Base-by-base conservation (phyloP, 495 filamentous ascomycete genomes). In the Chaetomium fimeti region DNA sequence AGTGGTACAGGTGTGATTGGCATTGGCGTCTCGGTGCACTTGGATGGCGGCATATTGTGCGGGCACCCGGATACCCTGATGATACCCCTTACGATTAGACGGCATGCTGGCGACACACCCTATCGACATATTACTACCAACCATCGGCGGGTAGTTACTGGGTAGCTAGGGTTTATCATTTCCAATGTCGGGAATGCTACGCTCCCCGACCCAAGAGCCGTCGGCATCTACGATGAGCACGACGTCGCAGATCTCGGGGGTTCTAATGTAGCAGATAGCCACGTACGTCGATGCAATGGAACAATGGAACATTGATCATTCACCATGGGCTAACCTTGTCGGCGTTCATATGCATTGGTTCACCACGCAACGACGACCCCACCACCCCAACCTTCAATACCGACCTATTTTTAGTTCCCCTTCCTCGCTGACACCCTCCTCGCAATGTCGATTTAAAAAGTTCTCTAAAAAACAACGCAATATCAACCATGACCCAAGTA, bases 1-100 rank as follows among this genome's bases (percentile, higher is more conserved):
- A 60, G 49, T 42, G 63, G 61, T 61, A 61, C 43, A 29, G 57
- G 57, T 40, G 49, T 62, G 36, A 42, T 68, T 36, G 66, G 61
- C 9, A 16, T 43, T 54, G 66, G 62, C 45, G 62, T 62, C 38
- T 58, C 24, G 65, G 65, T 56, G 57, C 58, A 24, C 27, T 53
- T 49, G 45, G 54, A 28, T 22, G 32, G 28, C 38, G 61, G 65
- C 36, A 48, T 58, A 40, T 53, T 47, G 54, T 63, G 60, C 8
- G 43, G 61, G 32, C 56, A 49, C 53, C n/a, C 52, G n/a, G 28
- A 56, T 62, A 48, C 28, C 27, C 24, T 28, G 27, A 57, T 51
- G 53, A 58, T 58, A 38, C 53, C 61, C 42, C 29, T 52, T 51
- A 7, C 24, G 47, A 29, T 38, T 52, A 11, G 29, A 42, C 32